Evolutionary conservation across 768 basidiomycete genomes (phyloP), one percentile per base, ranked within the genome.

Genomic region (Epithele typhae): DNA sequence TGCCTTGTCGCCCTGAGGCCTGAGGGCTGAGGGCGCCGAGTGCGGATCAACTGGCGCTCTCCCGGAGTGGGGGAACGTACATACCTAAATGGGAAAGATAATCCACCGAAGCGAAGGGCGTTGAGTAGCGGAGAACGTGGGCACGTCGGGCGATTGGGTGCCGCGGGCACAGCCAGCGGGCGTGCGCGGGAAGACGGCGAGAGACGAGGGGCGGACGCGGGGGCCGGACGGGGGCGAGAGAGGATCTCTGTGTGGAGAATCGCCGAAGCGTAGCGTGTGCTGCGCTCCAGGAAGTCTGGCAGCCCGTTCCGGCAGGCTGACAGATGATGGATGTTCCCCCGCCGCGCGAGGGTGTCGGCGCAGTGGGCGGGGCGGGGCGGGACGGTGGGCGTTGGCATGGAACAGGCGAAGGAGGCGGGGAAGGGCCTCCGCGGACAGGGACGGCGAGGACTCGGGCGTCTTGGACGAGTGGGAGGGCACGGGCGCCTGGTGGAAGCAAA

Each of bases 391-490:
- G 40, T 43, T 43, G 34, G 42, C 33, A 43, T 43, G 42, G 42
- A 49, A 41, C 25, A 33, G 33, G 23, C 17, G 22, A 24, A 24
- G 40, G 19, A n/a, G 33, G 27, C 14, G 8, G 18, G 14, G 37
- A 27, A 9, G 21, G 27, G 18, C n/a, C 15, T 39, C 37, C 35
- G 36, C 23, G 22, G 25, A 17, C 24, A 44, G 24, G 24, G 36
- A 40, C 10, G 34, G 6, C 9, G 15, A 42, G 52, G 41, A 51
- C 54, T 50, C 48, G 46, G 56, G 53, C 53, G 53, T 57, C 56
- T 53, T 48, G 60, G 57, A 54, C 54, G 55, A 56, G 57, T 55
- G 57, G 55, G 53, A 53, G 52, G 59, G 55, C 56, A 57, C 52
- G 46, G 59, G 60, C 49, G 49, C 46, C 49, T 52, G 43, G 25